Base-by-base conservation (phyloP, 2,329 filamentous ascomycete genomes). In the Verruconis gallopava region DNA sequence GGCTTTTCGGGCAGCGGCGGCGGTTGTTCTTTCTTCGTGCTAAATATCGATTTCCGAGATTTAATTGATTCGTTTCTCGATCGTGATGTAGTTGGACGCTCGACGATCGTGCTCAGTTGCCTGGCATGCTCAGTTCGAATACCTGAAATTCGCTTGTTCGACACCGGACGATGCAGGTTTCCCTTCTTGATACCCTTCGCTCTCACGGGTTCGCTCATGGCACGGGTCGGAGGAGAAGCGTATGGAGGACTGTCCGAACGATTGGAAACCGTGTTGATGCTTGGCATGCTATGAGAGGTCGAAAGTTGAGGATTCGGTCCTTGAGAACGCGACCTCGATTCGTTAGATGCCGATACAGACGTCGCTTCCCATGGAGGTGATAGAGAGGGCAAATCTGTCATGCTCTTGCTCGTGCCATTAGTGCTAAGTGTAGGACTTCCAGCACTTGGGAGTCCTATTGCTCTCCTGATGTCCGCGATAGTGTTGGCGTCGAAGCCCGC, bases 31-130 rank as follows among this genome's bases (percentile, higher is more conserved):
- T 38, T 38, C 14, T 20, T 43, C 15, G 36, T 21, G 19, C 41
- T 43, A 21, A 43, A 38, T 4, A 43, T 43, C 11, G 41, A 43
- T 20, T 33, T 37, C 11, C 17, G 21, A n/a, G 34, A 38, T 17
- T 17, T 37, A 6, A 20, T 43, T 17, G 34, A 38, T 14, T 21
- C 22, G n/a, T 17, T 25, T 18, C 36, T 21, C 15, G 42, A 44
- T 41, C 21, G 28, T 12, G 28, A 13, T 2, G 42, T 44, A 15
- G 20, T 18, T n/a, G 42, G 42, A 6, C 42, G 42, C 21, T 44
- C 42, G 14, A 21, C 36, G 15, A 44, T 44, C 13, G 42, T 30
- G 19, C 37, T 44, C 9, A 44, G 37, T 15, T 21, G 37, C 15
- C 42, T 20, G 11, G 28, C 17, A n/a, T 22, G 33, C n/a, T 39